phyloP scores from a whole-genome alignment of 2,329 filamentous ascomycete genomes.

The Neopestalotiopsis rosae region DNA sequence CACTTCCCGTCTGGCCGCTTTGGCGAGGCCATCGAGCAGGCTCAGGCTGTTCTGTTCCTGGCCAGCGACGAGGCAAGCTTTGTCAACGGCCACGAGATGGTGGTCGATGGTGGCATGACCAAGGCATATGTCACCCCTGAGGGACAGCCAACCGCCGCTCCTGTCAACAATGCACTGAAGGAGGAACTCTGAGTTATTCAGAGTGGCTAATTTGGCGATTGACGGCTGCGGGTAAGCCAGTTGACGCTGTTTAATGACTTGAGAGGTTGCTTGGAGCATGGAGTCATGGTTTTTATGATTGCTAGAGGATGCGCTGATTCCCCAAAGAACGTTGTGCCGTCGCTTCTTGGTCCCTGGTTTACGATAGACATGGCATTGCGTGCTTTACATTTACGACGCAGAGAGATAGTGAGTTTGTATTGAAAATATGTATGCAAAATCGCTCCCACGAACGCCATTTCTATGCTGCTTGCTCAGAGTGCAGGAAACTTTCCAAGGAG shows the following conservation, averaged over 20 bases:
- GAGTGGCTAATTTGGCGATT: not conserved
- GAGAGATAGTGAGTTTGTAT: not conserved
- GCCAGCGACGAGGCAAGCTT: constrained; percentile 89
- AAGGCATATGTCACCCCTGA: constrained; percentile 83
- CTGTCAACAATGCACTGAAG: constrained; percentile 65
- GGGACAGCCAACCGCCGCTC: constrained; percentile 58
- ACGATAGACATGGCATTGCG: constrained; percentile 13
- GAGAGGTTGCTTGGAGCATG: constrained; percentile 11
- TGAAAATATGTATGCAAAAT: not conserved
- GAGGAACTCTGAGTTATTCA: constrained; percentile 40
- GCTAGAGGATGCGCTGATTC: constrained; percentile 8
- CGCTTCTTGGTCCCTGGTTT: not conserved
- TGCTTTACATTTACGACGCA: not conserved
- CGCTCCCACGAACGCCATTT: constrained; percentile 15
- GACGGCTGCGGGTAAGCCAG: not conserved
- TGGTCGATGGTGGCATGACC: constrained; percentile 94
- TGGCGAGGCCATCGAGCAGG: constrained; percentile 93
- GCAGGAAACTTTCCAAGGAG: not conserved
- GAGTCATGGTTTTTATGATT: constrained; percentile 9
- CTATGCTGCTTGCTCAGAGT: constrained; percentile 11
- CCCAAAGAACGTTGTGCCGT: constrained; percentile 1
- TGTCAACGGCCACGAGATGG: constrained; percentile 89
- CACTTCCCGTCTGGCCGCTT: constrained; percentile 90
- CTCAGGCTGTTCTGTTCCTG: constrained; percentile 85
- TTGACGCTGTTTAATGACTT: not conserved